Percentiles rank a stretch among this genome's conserved stretches.
phyloP scores from a whole-genome alignment of 169 alveolate species.

The Plasmodium cynomolgi region DNA sequence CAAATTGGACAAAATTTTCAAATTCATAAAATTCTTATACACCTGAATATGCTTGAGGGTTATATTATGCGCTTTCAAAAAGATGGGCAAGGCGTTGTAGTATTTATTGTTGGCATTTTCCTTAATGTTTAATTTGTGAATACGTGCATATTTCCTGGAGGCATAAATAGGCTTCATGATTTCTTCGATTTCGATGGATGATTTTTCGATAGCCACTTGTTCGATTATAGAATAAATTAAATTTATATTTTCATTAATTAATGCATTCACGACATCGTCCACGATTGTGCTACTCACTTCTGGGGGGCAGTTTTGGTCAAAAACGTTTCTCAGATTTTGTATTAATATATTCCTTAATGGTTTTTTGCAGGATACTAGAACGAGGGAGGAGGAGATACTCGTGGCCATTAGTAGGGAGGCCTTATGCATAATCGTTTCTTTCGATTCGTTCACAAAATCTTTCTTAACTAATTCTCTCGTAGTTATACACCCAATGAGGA shows the following conservation, averaged over 20 bases:
- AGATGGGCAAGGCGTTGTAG: constrained; percentile 58
- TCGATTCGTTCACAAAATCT: constrained; percentile 94
- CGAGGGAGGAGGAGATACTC: constrained; percentile 93
- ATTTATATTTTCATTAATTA: constrained; percentile 83
- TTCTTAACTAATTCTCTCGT: constrained; percentile 94
- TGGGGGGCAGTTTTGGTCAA: constrained; percentile 37
- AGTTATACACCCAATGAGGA: constrained; percentile 93
- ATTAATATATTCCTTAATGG: constrained; percentile 87
- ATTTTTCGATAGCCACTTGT: constrained; percentile 83
- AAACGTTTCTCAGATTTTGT: constrained; percentile 47
- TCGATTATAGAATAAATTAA: constrained; percentile 83
- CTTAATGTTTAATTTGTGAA: constrained; percentile 62
- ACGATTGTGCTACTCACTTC: constrained; percentile 73
- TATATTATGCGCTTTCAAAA: constrained; percentile 70
- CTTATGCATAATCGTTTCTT: constrained; percentile 88
- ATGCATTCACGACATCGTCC: constrained; percentile 76
- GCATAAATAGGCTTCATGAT: constrained; percentile 75
- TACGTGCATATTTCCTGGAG: constrained; percentile 72
- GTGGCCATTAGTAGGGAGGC: constrained; percentile 93
- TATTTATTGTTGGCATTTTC: constrained; percentile 57
- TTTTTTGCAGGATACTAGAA: constrained; percentile 92
- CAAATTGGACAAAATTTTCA: constrained; percentile 39
- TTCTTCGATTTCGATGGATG: constrained; percentile 79
- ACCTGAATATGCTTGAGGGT: constrained; percentile 73
- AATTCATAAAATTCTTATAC: constrained; percentile 72